Conservation (phyloP, 139 green algal species). For the Spirogloea muscicola region DNA sequence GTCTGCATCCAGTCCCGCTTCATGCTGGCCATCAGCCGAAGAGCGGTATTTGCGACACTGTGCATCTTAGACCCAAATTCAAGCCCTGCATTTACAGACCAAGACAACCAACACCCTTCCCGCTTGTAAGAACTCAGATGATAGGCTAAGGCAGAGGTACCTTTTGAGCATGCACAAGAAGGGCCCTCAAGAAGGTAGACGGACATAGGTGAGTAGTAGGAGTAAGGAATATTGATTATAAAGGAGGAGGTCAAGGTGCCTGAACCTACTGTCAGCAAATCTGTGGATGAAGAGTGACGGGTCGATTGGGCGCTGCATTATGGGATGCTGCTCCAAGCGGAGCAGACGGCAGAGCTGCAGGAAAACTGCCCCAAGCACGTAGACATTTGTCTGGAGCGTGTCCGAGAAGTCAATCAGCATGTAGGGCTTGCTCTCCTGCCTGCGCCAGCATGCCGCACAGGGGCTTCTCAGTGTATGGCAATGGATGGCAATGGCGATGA, state of each 20-base stretch:
- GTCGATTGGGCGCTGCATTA: slow-evolving; percentile 83
- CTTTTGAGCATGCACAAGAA: no score
- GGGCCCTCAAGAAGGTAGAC: no score
- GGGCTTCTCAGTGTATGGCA: background rate
- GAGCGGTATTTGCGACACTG: slow-evolving; percentile 72
- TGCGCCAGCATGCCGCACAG: background rate
- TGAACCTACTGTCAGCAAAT: slow-evolving; percentile 72
- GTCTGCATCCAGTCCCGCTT: slow-evolving; percentile 98
- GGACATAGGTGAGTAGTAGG: no score
- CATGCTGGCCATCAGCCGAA: slow-evolving; percentile 88
- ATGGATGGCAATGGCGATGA: no score
- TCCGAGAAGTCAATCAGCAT: slow-evolving; percentile 98
- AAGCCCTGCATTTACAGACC: slow-evolving; percentile 23
- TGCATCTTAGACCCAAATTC: slow-evolving; percentile 49
- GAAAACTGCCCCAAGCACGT: slow-evolving; percentile 77
- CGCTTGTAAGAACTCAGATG: no score
- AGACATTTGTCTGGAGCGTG: slow-evolving; percentile 63
- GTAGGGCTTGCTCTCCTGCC: slow-evolving; percentile 88
- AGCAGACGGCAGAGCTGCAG: slow-evolving; percentile 85
- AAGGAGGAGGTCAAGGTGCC: no score
- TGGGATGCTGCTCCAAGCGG: slow-evolving; percentile 77
- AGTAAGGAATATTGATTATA: no score
- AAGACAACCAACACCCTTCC: no score
- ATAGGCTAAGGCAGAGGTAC: no score
- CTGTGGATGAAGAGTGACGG: slow-evolving; percentile 91